A percentile compares a stretch with the other conserved stretches of the same genome.
Conservation (phyloP, 2,329 filamentous ascomycete species). For the Cytospora leucostoma region DNA sequence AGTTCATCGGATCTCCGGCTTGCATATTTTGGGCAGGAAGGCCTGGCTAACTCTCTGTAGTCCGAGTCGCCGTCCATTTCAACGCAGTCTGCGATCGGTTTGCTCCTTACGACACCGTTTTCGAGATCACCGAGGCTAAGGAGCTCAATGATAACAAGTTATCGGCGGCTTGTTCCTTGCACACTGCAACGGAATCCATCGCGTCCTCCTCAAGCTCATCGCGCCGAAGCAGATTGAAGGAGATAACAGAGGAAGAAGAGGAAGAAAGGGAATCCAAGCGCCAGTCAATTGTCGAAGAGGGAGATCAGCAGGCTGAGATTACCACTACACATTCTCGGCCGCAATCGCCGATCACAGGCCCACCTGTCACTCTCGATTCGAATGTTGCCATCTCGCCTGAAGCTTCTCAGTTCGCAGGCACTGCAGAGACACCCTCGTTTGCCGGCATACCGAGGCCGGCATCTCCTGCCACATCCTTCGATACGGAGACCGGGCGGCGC, state of each 20-base stretch:
- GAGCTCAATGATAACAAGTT: slow-evolving; percentile 87
- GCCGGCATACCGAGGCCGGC: slow-evolving; percentile 47
- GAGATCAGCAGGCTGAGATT: slow-evolving; percentile 37
- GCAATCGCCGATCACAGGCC: slow-evolving; percentile 37
- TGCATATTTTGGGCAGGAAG: slow-evolving; percentile 27
- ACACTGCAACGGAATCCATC: slow-evolving; percentile 82
- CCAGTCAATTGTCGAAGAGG: slow-evolving; percentile 55
- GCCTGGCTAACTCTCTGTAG: slow-evolving; percentile 50
- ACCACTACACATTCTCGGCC: slow-evolving; percentile 33
- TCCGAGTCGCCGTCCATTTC: slow-evolving; percentile 76
- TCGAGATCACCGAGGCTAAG: slow-evolving; percentile 72
- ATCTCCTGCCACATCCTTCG: slow-evolving; percentile 48
- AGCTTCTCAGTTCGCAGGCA: slow-evolving; percentile 51
- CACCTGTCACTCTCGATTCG: slow-evolving; percentile 53
- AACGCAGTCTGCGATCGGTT: slow-evolving; percentile 70
- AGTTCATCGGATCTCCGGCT: background rate
- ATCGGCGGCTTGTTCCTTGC: slow-evolving; percentile 83
- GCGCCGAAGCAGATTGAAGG: slow-evolving; percentile 75
- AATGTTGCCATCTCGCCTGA: slow-evolving; percentile 54
- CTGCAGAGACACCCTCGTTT: slow-evolving; percentile 54
- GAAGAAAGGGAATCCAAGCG: slow-evolving; percentile 64
- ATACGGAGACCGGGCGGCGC: slow-evolving; percentile 43
- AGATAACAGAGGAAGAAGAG: slow-evolving; percentile 92
- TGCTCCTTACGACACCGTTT: slow-evolving; percentile 81
- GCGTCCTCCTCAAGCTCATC: slow-evolving; percentile 83